Base-by-base conservation (phyloP, 202 grass and related monocot genomes). In the Musa balbisiana region DNA sequence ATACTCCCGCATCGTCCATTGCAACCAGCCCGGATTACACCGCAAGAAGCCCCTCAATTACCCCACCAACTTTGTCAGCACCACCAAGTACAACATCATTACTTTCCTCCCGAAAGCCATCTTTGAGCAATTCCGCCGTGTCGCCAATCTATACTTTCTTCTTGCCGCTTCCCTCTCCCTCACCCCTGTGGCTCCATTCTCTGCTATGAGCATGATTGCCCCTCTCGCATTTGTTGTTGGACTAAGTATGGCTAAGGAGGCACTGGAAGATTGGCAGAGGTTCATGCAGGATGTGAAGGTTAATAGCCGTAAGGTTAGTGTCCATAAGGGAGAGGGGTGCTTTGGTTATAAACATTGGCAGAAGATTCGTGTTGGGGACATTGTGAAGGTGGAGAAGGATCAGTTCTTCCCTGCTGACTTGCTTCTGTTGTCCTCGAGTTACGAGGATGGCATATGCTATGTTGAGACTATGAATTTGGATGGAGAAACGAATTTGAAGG, bases 401-500 rank as follows among this genome's bases (percentile, higher is more conserved):
- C 66, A 92, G 0, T 98, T 89, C 84, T 98, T 98, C 55, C 94
- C 94, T 1, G 94, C 94, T 13, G 94, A 98, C 79, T 86, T 98
- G 14, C 62, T 98, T 70, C 66, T 98, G 16, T 83, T 98, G 5
- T 88, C 94, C 0, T 98, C 94, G 19, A 98, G 89, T 84, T 93
- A 93, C 49, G 91, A 87, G 0, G 94, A 98, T 73, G 85, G 82
- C 25, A 82, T 92, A 55, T 98, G 94, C 87, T 98, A 98, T 51
- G 94, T 98, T 2, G 94, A 98, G 84, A 98, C 94, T 0, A 98
- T 98, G 94, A 98, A 98, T 82, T 83, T 98, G 16, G 94, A 98
- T 49, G 94, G 94, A 0, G 94, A 98, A 79, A 98, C 94, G 43
- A 98, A 98, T 77, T 84, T 98, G 73, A 98, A 98, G 85, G 82